Conservation (phyloP, 768 basidiomycete genomes). For the Lentinula detonsa region DNA sequence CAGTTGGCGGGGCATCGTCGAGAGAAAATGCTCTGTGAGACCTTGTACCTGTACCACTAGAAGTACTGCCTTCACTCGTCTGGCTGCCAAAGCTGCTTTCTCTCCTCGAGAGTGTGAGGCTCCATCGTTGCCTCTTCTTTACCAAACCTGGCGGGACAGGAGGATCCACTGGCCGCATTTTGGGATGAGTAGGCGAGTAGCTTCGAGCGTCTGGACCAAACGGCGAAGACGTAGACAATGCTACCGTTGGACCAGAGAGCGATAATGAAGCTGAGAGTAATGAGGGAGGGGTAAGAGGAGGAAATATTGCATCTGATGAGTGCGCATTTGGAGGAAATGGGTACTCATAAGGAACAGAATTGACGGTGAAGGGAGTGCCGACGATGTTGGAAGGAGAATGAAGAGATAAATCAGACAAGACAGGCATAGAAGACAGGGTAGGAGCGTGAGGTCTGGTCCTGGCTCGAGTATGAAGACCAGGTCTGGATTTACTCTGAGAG, state of each 20-base stretch:
- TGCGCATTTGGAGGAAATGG: not conserved
- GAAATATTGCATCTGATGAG: not conserved
- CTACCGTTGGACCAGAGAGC: not conserved
- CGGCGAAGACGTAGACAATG: not conserved
- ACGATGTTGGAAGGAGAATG: slow-evolving; percentile 4
- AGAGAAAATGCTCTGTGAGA: not conserved
- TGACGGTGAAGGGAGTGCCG: slow-evolving; percentile 2
- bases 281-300: slow-evolving; percentile 1
- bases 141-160: slow-evolving; percentile 1
- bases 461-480: not conserved
- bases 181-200: slow-evolving; percentile 3
- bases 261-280: not conserved
- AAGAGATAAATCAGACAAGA: not conserved
- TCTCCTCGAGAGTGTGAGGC: not conserved
- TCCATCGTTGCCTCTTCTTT: slow-evolving; percentile 2
- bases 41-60: not conserved
- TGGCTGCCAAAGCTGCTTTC: not conserved
- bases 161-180: not conserved
- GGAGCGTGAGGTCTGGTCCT: not conserved
- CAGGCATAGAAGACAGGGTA: not conserved
- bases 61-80: not conserved
- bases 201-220: not conserved
- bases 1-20: not conserved
- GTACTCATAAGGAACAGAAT: not conserved
- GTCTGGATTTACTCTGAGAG: not conserved